Evolutionary conservation across 129 eudicot species (phyloP).

Genomic region (Flaveria brownii): DNA sequence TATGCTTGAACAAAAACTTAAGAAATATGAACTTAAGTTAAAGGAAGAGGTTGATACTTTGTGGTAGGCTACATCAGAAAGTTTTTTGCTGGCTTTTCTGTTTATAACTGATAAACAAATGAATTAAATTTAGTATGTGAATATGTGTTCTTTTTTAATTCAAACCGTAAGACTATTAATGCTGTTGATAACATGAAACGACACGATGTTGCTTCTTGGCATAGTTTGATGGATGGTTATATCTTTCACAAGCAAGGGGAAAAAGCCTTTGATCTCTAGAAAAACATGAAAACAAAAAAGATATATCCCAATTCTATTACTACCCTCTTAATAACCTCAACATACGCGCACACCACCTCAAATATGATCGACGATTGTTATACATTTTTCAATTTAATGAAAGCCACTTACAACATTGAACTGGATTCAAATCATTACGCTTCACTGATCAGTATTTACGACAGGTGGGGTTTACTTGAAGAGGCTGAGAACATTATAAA

Average conservation of each 20-base stretch:
- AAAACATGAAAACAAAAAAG: constrained; percentile 43
- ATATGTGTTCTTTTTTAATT: no score
- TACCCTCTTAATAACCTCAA: constrained; percentile 51
- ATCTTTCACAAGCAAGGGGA: no score
- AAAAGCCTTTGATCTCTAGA: constrained; percentile 8
- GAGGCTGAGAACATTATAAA: constrained; percentile 70
- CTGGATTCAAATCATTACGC: constrained; percentile 82
- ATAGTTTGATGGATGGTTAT: no score
- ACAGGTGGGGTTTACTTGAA: constrained; percentile 47
- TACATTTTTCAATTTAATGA: constrained; percentile 63
- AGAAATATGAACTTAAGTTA: constrained; percentile 47
- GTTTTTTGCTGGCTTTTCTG: no score
- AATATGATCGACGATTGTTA: constrained; percentile 58
- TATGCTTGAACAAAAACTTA: constrained; percentile 41
- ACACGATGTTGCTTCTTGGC: no score
- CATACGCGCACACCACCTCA: constrained; percentile 58
- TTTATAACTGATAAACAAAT: no score
- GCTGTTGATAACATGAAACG: no score
- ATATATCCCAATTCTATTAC: constrained; percentile 62
- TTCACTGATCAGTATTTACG: background rate
- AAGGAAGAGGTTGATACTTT: constrained; percentile 57
- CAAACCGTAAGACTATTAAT: no score
- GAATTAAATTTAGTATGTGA: no score
- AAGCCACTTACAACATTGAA: constrained; percentile 44
- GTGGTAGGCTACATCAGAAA: constrained; percentile 26